These are phyloP conservation scores for Stygiomarasmius scandens DNA, from an alignment of 1,284 basidiomycete species.

Conservation along the genomic window DNA sequence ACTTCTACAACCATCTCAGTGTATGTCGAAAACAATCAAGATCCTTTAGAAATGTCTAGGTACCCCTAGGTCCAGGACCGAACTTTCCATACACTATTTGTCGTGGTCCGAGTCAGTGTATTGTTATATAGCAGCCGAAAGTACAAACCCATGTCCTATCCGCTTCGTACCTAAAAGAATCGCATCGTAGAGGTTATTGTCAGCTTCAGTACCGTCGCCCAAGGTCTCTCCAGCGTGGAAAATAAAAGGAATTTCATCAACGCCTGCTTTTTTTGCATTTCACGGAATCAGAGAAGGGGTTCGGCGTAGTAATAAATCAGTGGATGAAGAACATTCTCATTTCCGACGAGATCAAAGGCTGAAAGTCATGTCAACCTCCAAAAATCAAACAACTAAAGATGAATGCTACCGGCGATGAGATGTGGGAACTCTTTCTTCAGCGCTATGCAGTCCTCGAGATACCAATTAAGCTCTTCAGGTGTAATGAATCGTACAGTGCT, in stretches of 20 bases:
- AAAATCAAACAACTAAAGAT: neutral
- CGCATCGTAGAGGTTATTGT: slow-evolving; percentile 79
- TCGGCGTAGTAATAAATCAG: slow-evolving; percentile 68
- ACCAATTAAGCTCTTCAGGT: slow-evolving; percentile 63
- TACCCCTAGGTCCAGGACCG: too few species aligned
- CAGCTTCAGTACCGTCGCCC: slow-evolving; percentile 70
- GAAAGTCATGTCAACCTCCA: neutral
- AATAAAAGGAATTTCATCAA: slow-evolving; percentile 72
- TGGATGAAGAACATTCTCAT: slow-evolving; percentile 67
- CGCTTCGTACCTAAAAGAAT: slow-evolving; percentile 76
- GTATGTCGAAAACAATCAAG: too few species aligned
- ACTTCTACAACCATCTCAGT: too few species aligned
- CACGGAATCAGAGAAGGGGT: slow-evolving; percentile 61
- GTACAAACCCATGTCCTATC: slow-evolving; percentile 73
- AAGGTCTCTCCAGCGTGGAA: slow-evolving; percentile 82
- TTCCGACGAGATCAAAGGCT: slow-evolving; percentile 83
- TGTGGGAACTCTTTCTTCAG: slow-evolving; percentile 78
- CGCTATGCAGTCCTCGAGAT: slow-evolving; percentile 71
- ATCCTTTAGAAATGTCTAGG: too few species aligned
- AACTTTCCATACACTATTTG: too few species aligned
- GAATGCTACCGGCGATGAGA: slow-evolving; percentile 60
- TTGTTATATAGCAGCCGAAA: too few species aligned
- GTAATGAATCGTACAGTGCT: slow-evolving; percentile 62
- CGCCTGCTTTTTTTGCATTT: slow-evolving; percentile 56
- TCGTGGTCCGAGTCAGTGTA: too few species aligned